A percentile compares a stretch with the other conserved stretches of the same genome.
These are phyloP conservation scores for Rhododendron kiyosumense DNA, from an alignment of 148 eudicot species.

Conservation along the genomic window DNA sequence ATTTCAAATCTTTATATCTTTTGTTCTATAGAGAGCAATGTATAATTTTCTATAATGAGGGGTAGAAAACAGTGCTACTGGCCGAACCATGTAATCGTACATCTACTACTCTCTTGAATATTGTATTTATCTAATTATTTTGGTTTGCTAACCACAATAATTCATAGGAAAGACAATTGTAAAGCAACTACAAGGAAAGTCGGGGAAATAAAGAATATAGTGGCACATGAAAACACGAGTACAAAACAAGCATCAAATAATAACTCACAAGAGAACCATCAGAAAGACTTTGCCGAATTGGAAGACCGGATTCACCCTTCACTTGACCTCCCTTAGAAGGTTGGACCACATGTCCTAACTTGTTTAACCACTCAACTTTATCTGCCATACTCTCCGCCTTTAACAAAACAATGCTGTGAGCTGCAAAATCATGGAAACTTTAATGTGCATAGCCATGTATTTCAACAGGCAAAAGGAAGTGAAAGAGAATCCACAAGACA, in stretches of 20 bases:
- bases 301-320: constrained; percentile 51
- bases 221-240: background rate
- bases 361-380: constrained; percentile 87
- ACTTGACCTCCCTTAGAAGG: constrained; percentile 61
- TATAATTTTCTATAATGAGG: background rate
- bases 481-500: background rate
- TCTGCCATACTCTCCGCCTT: constrained; percentile 89
- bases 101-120: background rate
- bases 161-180: background rate
- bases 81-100: background rate
- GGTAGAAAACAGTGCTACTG: background rate
- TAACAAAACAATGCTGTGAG: constrained; percentile 86
- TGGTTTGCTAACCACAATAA: background rate
- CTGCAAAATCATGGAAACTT: constrained; percentile 40
- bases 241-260: background rate
- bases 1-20: background rate
- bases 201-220: background rate
- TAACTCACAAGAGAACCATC: constrained; percentile 92
- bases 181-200: background rate
- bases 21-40: background rate
- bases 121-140: background rate
- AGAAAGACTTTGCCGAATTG: constrained; percentile 83
- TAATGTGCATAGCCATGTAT: background rate
- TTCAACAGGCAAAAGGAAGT: background rate
- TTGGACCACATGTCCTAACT: constrained; percentile 57